Evolutionary conservation across 2,329 filamentous ascomycete genomes (phyloP), one percentile per base, ranked within the genome.

Genomic region (Aspergillus ochraceus): DNA sequence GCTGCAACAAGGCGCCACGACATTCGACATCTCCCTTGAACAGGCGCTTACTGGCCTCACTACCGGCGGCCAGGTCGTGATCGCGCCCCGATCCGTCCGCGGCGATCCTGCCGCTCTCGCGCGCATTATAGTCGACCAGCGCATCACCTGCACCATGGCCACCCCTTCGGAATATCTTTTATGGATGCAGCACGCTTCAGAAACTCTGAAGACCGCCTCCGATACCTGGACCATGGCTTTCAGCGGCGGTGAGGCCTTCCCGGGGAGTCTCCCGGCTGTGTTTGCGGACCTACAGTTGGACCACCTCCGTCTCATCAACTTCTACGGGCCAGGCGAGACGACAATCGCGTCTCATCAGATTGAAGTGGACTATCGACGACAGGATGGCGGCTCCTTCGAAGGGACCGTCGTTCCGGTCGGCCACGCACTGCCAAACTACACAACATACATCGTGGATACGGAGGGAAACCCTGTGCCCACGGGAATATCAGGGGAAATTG

Each of bases 401-500:
- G 14, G 14, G 14, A 8, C 36, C 14, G 17, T 42, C 14, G 17
- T n/a, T 4, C 14, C 36, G 36, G 36, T 36, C 42, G 54, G 54
- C 6, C 17, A 24, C 4, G 53, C 73, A 3, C 45, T 78, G 4
- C 72, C 75, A 1, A 80, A 80, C 62, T 76, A 74, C 52, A 55
- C 61, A 0, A 69, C 81, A 1, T 65, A 67, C 29, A 50, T 67
- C 45, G 22, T 83, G 0, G 80, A 81, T 60, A 60, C 72, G 4
- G 36, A 78, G 1, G 54, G 71, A 49, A 59, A 74, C 3, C 73
- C 75, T 3, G 68, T 79, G 1, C 78, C 81, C 0, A 45, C 70
- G 17, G 79, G 80, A 0, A 54, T 74, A 2, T 64, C 74, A 0
- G 82, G 82, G 4, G 79, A 83, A 60, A 70, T 83, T 5, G 70